Evolutionary conservation across 1,284 basidiomycete species (phyloP).

Genomic region (Limonomyces culmigenus): DNA sequence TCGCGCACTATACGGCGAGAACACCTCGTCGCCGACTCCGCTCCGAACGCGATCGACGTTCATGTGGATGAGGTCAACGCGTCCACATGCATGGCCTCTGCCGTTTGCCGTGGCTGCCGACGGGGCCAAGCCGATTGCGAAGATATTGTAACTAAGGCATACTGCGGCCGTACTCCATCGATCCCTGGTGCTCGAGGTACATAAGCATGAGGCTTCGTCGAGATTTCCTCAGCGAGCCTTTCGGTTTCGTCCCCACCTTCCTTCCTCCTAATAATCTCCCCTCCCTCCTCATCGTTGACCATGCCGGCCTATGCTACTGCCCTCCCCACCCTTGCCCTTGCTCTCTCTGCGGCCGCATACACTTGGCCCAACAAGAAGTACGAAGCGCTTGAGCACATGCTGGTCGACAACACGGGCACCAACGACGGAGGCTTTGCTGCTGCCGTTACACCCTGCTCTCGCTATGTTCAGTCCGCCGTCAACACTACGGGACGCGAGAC

Average conservation of each 20-base stretch:
- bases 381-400: not conserved
- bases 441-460: conserved; percentile 7
- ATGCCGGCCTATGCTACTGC: not conserved
- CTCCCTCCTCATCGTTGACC: not conserved
- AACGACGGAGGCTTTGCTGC: conserved; percentile 3
- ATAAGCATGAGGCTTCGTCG: no score
- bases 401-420: not conserved
- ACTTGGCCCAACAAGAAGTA: not conserved
- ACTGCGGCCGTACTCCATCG: no score
- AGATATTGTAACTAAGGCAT: no score
- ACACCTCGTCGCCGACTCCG: no score
- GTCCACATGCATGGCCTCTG: no score
- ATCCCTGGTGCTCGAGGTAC: no score
- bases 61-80: no score
- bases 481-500: conserved; percentile 7
- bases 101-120: no score
- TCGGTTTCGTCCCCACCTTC: not conserved
- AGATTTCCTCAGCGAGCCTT: not conserved
- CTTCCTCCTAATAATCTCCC: not conserved
- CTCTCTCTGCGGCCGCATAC: not conserved
- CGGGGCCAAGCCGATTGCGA: no score
- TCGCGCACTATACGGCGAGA: no score
- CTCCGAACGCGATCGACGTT: no score
- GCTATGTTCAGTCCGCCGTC: conserved; percentile 3
- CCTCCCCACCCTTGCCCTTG: no score